phyloP scores from a whole-genome alignment of 139 green algal genomes.

The Coccomyxa sp. region DNA sequence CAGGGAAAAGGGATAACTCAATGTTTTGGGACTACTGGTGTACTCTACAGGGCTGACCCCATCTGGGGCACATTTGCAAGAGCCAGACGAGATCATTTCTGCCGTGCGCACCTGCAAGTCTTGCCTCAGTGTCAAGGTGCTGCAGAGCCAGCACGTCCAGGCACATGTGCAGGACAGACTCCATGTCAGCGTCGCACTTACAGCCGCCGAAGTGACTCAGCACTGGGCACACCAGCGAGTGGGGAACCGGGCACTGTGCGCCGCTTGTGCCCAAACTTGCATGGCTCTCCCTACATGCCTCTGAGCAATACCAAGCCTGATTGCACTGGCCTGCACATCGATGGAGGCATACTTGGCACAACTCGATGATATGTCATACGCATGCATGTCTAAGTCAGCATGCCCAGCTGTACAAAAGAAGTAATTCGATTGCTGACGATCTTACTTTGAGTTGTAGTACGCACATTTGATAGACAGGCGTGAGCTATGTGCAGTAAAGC shows the following conservation, averaged over 20 bases:
- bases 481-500: background rate
- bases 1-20: background rate
- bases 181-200: slow-evolving; percentile 19
- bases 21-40: background rate
- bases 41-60: no score
- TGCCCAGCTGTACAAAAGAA: background rate
- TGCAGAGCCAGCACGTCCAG: slow-evolving; percentile 17
- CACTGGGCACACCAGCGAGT: slow-evolving; percentile 17
- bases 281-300: background rate
- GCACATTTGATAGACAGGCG: slow-evolving; percentile 2
- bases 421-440: background rate
- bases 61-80: background rate
- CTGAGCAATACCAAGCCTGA: slow-evolving; percentile 15
- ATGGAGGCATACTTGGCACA: background rate
- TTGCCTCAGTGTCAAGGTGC: background rate
- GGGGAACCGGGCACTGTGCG: slow-evolving; percentile 4
- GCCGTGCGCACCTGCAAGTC: background rate
- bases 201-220: slow-evolving; percentile 10
- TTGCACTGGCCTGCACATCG: slow-evolving; percentile 2
- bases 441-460: background rate
- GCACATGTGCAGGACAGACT: slow-evolving; percentile 18
- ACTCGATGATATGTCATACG: background rate
- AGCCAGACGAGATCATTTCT: background rate
- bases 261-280: no score
- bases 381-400: background rate